Evolutionary conservation across 495 filamentous ascomycete species (phyloP), one percentile per base, ranked within the genome.

Genomic region (Penicillium nucicola): DNA sequence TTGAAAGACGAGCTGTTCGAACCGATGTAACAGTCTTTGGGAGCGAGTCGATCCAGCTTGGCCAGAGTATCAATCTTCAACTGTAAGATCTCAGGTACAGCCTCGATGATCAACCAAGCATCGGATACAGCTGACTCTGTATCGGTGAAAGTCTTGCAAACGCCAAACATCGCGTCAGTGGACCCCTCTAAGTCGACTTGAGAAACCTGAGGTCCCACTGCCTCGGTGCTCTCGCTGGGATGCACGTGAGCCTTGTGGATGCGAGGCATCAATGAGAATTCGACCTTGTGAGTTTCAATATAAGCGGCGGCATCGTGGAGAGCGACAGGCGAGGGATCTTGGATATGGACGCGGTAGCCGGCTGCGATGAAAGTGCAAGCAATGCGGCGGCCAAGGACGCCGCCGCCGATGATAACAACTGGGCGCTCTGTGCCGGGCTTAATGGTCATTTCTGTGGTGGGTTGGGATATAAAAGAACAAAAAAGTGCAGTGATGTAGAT

Each of bases 381-480:
- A n/a, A 80, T 72, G 19, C 74, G 69, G 30, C 75, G 72, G 30
- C 77, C 77, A 5, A 78, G 59, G n/a, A 75, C 68, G 11, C 77
- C 77, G 12, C 55, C 74, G 7, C 77, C 77, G 40, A 80, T 55
- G 23, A 80, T 42, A 17, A 58, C 57, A 14, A 80, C 58, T 39
- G 72, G 72, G 0, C 68, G 68, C n/a, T n/a, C n/a, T n/a, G n/a
- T n/a, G n/a, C n/a, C n/a, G n/a, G n/a, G n/a, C n/a, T n/a, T n/a
- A n/a, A n/a, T n/a, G 41, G 55, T 50, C 7, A 53, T 62, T 32
- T n/a, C n/a, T n/a, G n/a, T n/a, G n/a, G n/a, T n/a, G n/a, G n/a
- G n/a, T n/a, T n/a, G n/a, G n/a, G n/a, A n/a, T n/a, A n/a, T n/a
- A n/a, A n/a, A n/a, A n/a, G n/a, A n/a, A n/a, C n/a, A n/a, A n/a